These are phyloP conservation scores for Marasmius sp. DNA, from an alignment of 1,284 basidiomycete genomes.

Conservation along the genomic window DNA sequence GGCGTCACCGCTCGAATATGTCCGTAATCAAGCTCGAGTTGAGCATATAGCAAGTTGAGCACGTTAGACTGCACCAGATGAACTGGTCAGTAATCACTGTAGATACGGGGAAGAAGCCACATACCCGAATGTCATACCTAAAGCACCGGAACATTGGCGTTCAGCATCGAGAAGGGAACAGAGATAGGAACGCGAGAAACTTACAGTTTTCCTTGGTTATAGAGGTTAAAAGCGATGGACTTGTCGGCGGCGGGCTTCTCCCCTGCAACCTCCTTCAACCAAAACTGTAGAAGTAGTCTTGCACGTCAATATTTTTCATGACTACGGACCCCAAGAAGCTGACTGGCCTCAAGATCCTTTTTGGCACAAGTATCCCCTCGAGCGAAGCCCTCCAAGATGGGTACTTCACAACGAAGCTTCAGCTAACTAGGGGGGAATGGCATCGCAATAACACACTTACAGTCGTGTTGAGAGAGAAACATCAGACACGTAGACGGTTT, in stretches of 20 bases:
- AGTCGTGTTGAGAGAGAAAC: constrained; percentile 41
- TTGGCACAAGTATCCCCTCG: constrained; percentile 46
- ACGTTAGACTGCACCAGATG: constrained; percentile 37
- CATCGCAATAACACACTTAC: too few species aligned
- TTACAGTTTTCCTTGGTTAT: constrained; percentile 39
- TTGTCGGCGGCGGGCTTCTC: constrained; percentile 36
- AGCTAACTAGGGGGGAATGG: too few species aligned
- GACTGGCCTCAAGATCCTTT: constrained; percentile 24
- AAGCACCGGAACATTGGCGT: neutral
- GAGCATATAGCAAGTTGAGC: constrained; percentile 46
- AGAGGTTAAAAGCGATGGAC: constrained; percentile 43
- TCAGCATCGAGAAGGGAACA: neutral
- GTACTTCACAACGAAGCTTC: constrained; percentile 20
- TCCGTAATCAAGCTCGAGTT: constrained; percentile 47
- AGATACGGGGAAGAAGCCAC: constrained; percentile 4
- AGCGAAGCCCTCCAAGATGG: constrained; percentile 44
- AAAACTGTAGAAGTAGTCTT: constrained; percentile 24
- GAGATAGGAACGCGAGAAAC: constrained; percentile 14
- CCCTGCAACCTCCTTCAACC: constrained; percentile 40
- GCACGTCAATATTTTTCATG: neutral
- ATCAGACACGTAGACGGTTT: constrained; percentile 57
- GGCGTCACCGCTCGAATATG: constrained; percentile 46
- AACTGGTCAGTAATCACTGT: neutral
- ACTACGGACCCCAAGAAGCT: neutral
- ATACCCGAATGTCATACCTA: constrained; percentile 41